phyloP scores from a whole-genome alignment of 768 basidiomycete species.

The Kondoa subrosea region DNA sequence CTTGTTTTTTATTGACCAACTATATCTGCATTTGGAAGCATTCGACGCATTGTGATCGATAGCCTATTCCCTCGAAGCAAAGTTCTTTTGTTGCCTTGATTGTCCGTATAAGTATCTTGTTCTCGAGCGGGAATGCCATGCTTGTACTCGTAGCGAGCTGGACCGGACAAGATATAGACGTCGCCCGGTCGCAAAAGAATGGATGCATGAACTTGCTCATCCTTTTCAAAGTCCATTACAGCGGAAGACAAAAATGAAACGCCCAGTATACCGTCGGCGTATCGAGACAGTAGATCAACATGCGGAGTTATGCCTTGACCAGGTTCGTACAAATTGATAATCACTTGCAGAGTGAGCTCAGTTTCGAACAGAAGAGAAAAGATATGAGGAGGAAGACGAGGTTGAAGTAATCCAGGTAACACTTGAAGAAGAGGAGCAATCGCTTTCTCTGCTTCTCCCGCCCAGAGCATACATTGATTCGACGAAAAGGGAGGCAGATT shows the following conservation, averaged over 20 bases:
- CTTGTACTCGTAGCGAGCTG: slow-evolving; percentile 69
- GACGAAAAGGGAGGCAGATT: not conserved
- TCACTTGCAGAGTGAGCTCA: slow-evolving; percentile 53
- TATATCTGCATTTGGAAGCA: slow-evolving; percentile 5
- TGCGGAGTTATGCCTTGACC: slow-evolving; percentile 82
- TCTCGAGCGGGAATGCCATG: slow-evolving; percentile 61
- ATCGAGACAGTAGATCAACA: slow-evolving; percentile 64
- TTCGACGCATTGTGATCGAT: slow-evolving; percentile 15
- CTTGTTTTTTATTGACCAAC: not conserved
- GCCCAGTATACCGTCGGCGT: slow-evolving; percentile 76
- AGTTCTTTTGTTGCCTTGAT: slow-evolving; percentile 1
- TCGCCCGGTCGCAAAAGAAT: slow-evolving; percentile 61
- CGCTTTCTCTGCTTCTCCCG: not conserved
- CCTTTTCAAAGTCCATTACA: slow-evolving; percentile 52
- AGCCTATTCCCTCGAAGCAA: slow-evolving; percentile 6
- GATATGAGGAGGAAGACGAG: not conserved
- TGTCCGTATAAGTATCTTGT: not conserved
- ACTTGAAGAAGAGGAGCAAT: slow-evolving; percentile 1
- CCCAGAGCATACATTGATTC: not conserved
- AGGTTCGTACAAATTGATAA: slow-evolving; percentile 71
- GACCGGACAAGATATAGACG: slow-evolving; percentile 57
- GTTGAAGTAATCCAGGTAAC: slow-evolving; percentile 4
- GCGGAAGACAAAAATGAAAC: slow-evolving; percentile 65
- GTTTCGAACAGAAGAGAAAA: slow-evolving; percentile 29
- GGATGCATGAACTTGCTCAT: slow-evolving; percentile 32